These are phyloP conservation scores for Peronospora destructor DNA, from an alignment of 352 stramenopile genomes.

Conservation along the genomic window DNA sequence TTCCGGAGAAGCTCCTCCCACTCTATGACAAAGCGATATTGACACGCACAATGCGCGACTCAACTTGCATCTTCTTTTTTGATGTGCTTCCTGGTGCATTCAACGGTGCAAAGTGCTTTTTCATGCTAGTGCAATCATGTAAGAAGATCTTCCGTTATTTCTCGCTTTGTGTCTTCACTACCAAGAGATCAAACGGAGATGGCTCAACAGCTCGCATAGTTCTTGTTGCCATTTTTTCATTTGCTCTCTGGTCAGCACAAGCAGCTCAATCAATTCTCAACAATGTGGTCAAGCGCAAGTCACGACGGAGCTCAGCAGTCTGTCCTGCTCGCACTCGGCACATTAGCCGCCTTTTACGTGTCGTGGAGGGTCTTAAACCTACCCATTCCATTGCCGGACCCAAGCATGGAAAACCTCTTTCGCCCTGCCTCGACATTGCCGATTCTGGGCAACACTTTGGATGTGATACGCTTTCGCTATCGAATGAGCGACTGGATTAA, in stretches of 20 bases:
- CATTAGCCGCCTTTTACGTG: constrained; percentile 15
- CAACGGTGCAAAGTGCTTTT: constrained; percentile 6
- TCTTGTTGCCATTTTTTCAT: constrained; percentile 14
- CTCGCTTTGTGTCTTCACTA: background rate
- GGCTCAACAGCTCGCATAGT: background rate
- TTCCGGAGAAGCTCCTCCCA: background rate
- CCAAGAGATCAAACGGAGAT: background rate
- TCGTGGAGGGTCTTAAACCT: constrained; percentile 23
- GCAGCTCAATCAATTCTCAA: constrained; percentile 1
- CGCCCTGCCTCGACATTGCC: constrained; percentile 28
- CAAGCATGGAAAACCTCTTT: constrained; percentile 20
- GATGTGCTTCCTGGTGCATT: constrained; percentile 19
- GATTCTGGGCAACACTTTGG: constrained; percentile 30
- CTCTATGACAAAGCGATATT: background rate
- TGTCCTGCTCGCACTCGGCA: constrained; percentile 15
- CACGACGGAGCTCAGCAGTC: constrained; percentile 19
- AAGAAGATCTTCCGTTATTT: background rate
- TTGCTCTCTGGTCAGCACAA: constrained; percentile 14
- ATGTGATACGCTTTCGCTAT: constrained; percentile 22
- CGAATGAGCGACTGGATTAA: constrained; percentile 52
- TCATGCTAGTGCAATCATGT: constrained; percentile 2
- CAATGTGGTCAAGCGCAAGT: constrained; percentile 26
- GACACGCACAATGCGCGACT: constrained; percentile 2
- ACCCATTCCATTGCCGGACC: constrained; percentile 18
- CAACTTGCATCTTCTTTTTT: constrained; percentile 7